Evolutionary conservation across 371 early-diverging fungal species (phyloP), one percentile per base, ranked within the genome.

Genomic region (Mortierella sp.): DNA sequence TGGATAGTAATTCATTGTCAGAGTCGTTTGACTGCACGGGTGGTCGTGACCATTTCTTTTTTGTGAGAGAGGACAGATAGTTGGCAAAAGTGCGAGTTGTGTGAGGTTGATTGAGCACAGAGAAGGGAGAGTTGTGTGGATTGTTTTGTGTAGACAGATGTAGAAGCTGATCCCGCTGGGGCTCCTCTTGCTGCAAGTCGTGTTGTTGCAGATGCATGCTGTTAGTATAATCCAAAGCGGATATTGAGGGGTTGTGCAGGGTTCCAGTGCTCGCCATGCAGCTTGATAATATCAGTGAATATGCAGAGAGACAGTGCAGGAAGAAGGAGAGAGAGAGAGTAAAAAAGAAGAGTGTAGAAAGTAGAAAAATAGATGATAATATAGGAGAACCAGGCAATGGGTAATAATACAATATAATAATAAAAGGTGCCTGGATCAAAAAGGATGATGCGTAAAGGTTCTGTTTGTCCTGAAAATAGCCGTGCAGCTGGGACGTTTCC

Each of bases 391-490:
- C n/a, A n/a, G n/a, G n/a, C n/a, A n/a, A n/a, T n/a, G n/a, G n/a
- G n/a, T n/a, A n/a, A n/a, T n/a, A n/a, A n/a, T n/a, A n/a, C 24
- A 18, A 52, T 18, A 49, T 16, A 5, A 49, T 10, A 49, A 49
- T 9, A 49, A 49, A 49, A 49, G 14, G 32, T 61, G 49, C 22
- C 51, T 35, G 60, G 18, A n/a, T 28, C 59, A 18, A 32, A 35
- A 2, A n/a, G 16, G 35, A 22, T 8, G 12, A 43, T 30, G 30
- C 30, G 30, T 30, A 30, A 4, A 30, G 4, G 35, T 51, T 51
- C 39, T 32, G 64, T 64, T 51, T 52, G 64, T 47, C 64, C 64
- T 51, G 64, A 51, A 64, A 64, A 63, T 35, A 64, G 30, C 64
- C 52, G 47, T 52, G 64, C 64, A 64, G 49, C 64, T 64, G n/a